These are phyloP conservation scores for Euphorbia lathyris DNA, from an alignment of 345 rosid genomes.

Conservation along the genomic window DNA sequence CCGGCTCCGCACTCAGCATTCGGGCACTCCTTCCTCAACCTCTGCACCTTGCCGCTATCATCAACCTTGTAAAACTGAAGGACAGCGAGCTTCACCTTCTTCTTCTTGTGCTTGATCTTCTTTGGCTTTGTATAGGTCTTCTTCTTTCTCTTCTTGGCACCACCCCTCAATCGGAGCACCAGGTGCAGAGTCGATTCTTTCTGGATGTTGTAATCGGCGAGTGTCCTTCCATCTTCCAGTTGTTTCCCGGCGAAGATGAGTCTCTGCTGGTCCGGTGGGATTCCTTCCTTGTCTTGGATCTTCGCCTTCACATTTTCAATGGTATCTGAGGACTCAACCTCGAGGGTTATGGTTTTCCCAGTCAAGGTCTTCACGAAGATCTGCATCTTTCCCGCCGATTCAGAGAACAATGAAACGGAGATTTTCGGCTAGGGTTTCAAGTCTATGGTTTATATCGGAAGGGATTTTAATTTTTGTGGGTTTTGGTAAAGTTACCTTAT, in stretches of 20 bases:
- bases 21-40: slow-evolving; percentile 30
- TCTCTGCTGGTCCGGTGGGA: slow-evolving; percentile 22
- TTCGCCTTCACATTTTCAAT: slow-evolving; percentile 30
- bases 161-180: slow-evolving; percentile 22
- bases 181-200: slow-evolving; percentile 30
- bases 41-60: slow-evolving; percentile 24
- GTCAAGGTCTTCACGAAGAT: slow-evolving; percentile 33
- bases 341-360: slow-evolving; percentile 24
- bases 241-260: slow-evolving; percentile 25
- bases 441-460: not conserved
- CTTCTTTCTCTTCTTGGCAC: slow-evolving; percentile 29
- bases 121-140: slow-evolving; percentile 32
- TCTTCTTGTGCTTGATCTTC: slow-evolving; percentile 32
- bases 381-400: slow-evolving; percentile 20
- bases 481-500: not conserved
- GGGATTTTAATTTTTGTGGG: slow-evolving; percentile 5
- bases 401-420: not conserved
- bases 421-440: slow-evolving; percentile 8
- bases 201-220: slow-evolving; percentile 27
- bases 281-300: slow-evolving; percentile 31
- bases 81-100: slow-evolving; percentile 28
- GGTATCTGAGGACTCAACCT: slow-evolving; percentile 25
- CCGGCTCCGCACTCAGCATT: slow-evolving; percentile 26
- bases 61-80: slow-evolving; percentile 30
- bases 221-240: slow-evolving; percentile 25